phyloP scores from a whole-genome alignment of 352 stramenopile genomes.

The Phytophthora crassamura region DNA sequence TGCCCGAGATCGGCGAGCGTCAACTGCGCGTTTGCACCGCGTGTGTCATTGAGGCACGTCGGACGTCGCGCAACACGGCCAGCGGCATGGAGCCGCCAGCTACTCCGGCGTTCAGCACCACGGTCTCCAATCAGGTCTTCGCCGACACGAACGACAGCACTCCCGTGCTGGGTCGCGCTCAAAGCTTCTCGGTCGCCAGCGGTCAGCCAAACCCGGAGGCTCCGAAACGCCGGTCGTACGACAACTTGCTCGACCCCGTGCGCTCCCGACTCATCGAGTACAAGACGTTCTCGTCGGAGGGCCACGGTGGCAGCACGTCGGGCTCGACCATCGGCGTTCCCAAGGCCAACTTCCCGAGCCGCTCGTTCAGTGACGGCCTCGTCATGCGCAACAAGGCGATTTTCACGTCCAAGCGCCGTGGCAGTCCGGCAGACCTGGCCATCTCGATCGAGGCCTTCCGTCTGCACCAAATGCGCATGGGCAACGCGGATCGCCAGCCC shows the following conservation, averaged over 20 bases:
- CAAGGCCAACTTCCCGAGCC: constrained; percentile 68
- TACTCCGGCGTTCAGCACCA: constrained; percentile 20
- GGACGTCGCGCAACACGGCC: constrained; percentile 49
- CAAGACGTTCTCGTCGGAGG: constrained; percentile 74
- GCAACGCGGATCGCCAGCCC: constrained; percentile 44
- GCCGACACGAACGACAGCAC: constrained; percentile 15
- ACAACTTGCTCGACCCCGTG: constrained; percentile 77
- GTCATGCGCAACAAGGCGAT: constrained; percentile 73
- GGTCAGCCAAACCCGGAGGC: constrained; percentile 11
- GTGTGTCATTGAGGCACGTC: constrained; percentile 76
- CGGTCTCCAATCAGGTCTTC: constrained; percentile 30
- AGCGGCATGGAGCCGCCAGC: constrained; percentile 19
- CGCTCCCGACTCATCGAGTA: constrained; percentile 82
- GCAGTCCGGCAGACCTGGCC: constrained; percentile 71
- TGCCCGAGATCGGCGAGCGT: constrained; percentile 76
- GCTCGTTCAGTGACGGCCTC: constrained; percentile 82
- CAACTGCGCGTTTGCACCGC: constrained; percentile 82
- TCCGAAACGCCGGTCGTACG: constrained; percentile 67
- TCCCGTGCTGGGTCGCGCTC: constrained; percentile 30
- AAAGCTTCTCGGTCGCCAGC: constrained; percentile 56
- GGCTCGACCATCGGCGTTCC: constrained; percentile 44
- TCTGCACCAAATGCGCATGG: constrained; percentile 69
- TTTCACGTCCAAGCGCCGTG: constrained; percentile 69
- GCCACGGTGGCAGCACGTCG: constrained; percentile 20
- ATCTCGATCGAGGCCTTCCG: constrained; percentile 84